Conservation (phyloP, 345 rosid species). For the Salix suchowensis region DNA sequence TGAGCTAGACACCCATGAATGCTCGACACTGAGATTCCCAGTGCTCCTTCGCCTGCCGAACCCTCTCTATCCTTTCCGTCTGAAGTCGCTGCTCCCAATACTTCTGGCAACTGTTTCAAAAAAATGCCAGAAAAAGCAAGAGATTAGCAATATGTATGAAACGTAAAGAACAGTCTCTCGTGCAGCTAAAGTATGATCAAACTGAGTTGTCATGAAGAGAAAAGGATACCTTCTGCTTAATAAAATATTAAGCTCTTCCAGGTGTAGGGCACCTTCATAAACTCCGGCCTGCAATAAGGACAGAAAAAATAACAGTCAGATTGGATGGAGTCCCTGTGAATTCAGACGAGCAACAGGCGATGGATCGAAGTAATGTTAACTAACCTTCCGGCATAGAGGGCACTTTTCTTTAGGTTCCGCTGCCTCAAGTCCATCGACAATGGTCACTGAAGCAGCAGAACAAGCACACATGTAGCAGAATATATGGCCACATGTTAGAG, state of each 20-base stretch:
- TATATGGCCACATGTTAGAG: conserved; percentile 87
- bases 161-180: neutral
- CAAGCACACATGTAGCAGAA: conserved; percentile 93
- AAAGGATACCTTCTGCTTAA: conserved; percentile 57
- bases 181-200: neutral
- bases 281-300: conserved; percentile 48
- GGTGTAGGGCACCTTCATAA: conserved; percentile 61
- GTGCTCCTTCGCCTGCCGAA: conserved; percentile 66
- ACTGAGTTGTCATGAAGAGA: neutral
- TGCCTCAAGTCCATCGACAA: conserved; percentile 66
- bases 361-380: conserved; percentile 1
- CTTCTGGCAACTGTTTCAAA: conserved; percentile 54
- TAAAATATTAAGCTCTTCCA: conserved; percentile 75
- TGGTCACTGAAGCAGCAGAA: conserved; percentile 82
- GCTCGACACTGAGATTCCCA: conserved; percentile 79
- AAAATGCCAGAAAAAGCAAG: neutral
- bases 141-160: neutral
- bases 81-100: conserved; percentile 70
- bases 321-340: neutral
- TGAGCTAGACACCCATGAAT: conserved; percentile 48
- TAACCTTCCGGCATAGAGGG: conserved; percentile 86
- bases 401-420: conserved; percentile 68
- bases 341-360: neutral
- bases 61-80: conserved; percentile 65
- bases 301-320: too few species aligned